These are phyloP conservation scores for Alternaria alternata DNA, from an alignment of 2,329 filamentous ascomycete species.

Conservation along the genomic window DNA sequence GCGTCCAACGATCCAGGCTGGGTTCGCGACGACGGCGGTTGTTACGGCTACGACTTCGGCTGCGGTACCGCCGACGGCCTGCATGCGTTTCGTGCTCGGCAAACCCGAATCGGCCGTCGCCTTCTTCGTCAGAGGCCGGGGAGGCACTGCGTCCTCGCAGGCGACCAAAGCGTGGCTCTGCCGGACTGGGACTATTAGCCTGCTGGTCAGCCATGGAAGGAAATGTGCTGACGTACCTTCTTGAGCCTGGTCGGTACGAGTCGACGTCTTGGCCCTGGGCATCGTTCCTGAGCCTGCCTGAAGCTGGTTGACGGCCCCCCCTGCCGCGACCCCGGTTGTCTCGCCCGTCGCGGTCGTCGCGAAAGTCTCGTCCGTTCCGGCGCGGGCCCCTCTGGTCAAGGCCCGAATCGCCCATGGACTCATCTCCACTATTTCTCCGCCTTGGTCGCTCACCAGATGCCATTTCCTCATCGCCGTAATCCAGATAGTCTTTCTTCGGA, in stretches of 20 bases:
- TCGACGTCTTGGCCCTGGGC: slow-evolving; percentile 35
- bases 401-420: slow-evolving; percentile 76
- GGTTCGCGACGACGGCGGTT: slow-evolving; percentile 32
- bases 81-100: slow-evolving; percentile 57
- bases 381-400: slow-evolving; percentile 35
- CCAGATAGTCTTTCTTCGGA: slow-evolving; percentile 35
- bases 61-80: slow-evolving; percentile 54
- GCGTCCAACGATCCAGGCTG: slow-evolving; percentile 40
- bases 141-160: slow-evolving; percentile 69
- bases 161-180: slow-evolving; percentile 54
- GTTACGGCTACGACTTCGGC: slow-evolving; percentile 45
- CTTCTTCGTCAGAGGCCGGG: slow-evolving; percentile 57
- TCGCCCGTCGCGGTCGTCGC: slow-evolving; percentile 28
- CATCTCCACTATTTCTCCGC: slow-evolving; percentile 65
- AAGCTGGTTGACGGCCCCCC: slow-evolving; percentile 13
- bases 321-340: slow-evolving; percentile 28
- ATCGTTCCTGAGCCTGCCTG: slow-evolving; percentile 22
- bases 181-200: slow-evolving; percentile 26
- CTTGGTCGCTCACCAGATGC: slow-evolving; percentile 27
- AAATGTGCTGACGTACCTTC: slow-evolving; percentile 25
- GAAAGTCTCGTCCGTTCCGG: slow-evolving; percentile 30
- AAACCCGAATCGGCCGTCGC: slow-evolving; percentile 59
- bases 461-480: slow-evolving; percentile 41
- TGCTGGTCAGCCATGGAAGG: background rate
- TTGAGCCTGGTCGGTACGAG: slow-evolving; percentile 41